These are phyloP conservation scores for Scutellaria minor DNA, from an alignment of 257 asterid species.

Conservation along the genomic window DNA sequence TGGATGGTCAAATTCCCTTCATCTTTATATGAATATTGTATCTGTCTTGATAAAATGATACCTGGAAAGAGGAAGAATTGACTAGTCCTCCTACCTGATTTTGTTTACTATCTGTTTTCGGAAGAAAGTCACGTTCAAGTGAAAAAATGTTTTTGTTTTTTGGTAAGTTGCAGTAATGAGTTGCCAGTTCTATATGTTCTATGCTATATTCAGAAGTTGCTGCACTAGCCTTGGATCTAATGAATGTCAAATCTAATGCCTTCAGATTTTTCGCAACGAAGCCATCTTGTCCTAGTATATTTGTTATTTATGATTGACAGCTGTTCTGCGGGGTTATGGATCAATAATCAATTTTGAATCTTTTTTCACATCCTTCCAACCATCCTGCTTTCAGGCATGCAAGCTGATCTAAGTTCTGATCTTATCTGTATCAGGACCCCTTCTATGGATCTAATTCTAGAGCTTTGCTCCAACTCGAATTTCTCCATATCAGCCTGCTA, in stretches of 20 bases:
- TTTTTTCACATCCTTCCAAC: conserved; percentile 1
- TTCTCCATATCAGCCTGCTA: conserved; percentile 17
- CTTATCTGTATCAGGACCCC: conserved; percentile 21
- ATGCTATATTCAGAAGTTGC: conserved; percentile 23
- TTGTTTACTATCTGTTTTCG: conserved; percentile 24
- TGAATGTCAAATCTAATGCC: conserved; percentile 9
- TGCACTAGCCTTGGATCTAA: neutral
- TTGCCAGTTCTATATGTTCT: conserved; percentile 9
- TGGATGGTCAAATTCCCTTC: conserved; percentile 34
- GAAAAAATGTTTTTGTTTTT: conserved; percentile 3
- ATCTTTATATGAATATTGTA: conserved; percentile 30
- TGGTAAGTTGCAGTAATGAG: conserved; percentile 17
- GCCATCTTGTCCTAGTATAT: conserved; percentile 18
- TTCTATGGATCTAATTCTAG: neutral
- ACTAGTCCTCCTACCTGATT: conserved; percentile 4
- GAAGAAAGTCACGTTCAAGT: conserved; percentile 27
- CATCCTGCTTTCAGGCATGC: conserved; percentile 17
- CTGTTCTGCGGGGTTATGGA: conserved; percentile 1
- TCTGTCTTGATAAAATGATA: conserved; percentile 23
- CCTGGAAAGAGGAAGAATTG: conserved; percentile 13
- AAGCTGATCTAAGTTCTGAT: conserved; percentile 25
- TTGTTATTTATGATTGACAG: conserved; percentile 12
- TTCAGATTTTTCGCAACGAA: conserved; percentile 14
- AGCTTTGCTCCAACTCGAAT: conserved; percentile 20
- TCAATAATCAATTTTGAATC: conserved; percentile 13